A percentile compares a stretch with the other conserved stretches of the same genome.
These are phyloP conservation scores for Aspergillus sparsus DNA, from an alignment of 495 filamentous ascomycete genomes.

Conservation along the genomic window DNA sequence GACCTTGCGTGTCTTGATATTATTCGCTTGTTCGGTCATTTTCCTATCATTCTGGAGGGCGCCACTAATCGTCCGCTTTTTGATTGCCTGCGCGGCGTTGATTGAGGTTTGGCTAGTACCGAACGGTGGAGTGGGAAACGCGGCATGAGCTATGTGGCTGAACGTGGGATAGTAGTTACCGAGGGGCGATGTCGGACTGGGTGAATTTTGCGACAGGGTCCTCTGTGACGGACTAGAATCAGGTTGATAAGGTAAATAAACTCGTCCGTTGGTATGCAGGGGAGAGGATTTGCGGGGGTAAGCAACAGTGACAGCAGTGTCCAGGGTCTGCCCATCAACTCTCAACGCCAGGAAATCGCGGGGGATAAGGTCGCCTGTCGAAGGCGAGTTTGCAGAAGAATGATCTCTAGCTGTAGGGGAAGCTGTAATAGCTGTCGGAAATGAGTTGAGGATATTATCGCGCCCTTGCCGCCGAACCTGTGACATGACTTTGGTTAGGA, in stretches of 20 bases:
- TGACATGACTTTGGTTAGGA: slow-evolving; percentile 45
- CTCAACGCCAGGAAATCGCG: slow-evolving; percentile 37
- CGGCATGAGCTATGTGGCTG: slow-evolving; percentile 36
- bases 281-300: slow-evolving; percentile 38
- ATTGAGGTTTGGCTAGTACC: slow-evolving; percentile 24
- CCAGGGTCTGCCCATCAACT: slow-evolving; percentile 32
- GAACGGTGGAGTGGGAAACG: slow-evolving; percentile 35
- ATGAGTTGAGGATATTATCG: slow-evolving; percentile 26
- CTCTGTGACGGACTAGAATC: slow-evolving; percentile 33
- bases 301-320: slow-evolving; percentile 29
- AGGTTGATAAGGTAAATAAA: slow-evolving; percentile 27
- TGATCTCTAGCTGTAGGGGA: slow-evolving; percentile 25
- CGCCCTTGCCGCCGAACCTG: slow-evolving; percentile 39
- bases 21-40: slow-evolving; percentile 23
- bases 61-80: slow-evolving; percentile 10
- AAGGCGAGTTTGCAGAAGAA: slow-evolving; percentile 21
- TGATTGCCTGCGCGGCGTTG: slow-evolving; percentile 22
- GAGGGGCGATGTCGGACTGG: slow-evolving; percentile 28
- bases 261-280: slow-evolving; percentile 38
- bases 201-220: slow-evolving; percentile 35
- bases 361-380: slow-evolving; percentile 29
- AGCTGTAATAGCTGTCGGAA: slow-evolving; percentile 11
- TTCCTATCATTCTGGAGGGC: slow-evolving; percentile 26
- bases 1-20: slow-evolving; percentile 28
- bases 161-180: slow-evolving; percentile 27